Evolutionary conservation across 2,329 filamentous ascomycete genomes (phyloP).

Genomic region (Fragosphaeria purpurea): DNA sequence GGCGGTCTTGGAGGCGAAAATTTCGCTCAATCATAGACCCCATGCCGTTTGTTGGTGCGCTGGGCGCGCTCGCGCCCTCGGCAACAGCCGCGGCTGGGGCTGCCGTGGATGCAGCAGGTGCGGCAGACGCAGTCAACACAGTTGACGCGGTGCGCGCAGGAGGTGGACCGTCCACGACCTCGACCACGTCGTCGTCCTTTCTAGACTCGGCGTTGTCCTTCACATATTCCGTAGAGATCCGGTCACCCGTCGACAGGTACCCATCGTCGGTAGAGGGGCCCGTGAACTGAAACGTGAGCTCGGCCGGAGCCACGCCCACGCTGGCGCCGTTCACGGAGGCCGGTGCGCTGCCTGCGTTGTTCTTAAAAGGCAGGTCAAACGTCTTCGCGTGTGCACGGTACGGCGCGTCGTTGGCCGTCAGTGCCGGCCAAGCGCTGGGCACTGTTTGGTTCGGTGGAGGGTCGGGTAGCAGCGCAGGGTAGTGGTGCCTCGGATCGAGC

Average conservation of each 20-base stretch:
- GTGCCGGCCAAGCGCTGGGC: no score
- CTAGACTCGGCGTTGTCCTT: background rate
- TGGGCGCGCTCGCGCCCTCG: background rate
- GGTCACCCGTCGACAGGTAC: slow-evolving; percentile 18
- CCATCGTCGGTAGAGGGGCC: slow-evolving; percentile 14
- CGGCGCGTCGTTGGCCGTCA: no score
- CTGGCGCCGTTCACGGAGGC: background rate
- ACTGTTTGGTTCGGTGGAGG: background rate
- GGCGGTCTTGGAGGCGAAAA: slow-evolving; percentile 63
- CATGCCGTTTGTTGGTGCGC: slow-evolving; percentile 25
- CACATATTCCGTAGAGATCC: slow-evolving; percentile 9
- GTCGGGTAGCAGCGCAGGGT: background rate
- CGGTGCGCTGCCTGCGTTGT: background rate
- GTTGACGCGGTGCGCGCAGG: no score
- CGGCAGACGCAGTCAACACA: no score
- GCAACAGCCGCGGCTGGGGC: background rate
- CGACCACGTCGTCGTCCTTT: no score
- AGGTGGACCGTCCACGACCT: no score
- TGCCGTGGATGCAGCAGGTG: no score
- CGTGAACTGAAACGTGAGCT: slow-evolving; percentile 9
- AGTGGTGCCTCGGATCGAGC: slow-evolving; percentile 8
- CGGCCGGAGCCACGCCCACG: background rate
- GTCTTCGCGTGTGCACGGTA: background rate
- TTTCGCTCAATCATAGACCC: slow-evolving; percentile 62
- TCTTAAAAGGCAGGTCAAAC: background rate